These are phyloP conservation scores for Penicillium sp. DNA, from an alignment of 2,329 filamentous ascomycete species.

Conservation along the genomic window DNA sequence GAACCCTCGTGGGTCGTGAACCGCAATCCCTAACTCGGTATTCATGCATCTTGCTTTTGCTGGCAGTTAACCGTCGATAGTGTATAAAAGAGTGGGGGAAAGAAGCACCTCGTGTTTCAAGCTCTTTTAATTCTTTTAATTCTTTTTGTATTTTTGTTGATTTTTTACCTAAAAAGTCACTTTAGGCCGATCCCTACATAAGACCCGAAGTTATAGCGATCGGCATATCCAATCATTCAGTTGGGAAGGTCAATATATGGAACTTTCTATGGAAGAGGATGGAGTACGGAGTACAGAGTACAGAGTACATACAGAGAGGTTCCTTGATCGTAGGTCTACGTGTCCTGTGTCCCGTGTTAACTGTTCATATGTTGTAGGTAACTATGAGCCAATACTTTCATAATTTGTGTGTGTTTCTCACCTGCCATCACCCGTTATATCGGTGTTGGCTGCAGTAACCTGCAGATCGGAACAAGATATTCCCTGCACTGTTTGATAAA, in stretches of 20 bases:
- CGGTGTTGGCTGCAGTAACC: slow-evolving; percentile 9
- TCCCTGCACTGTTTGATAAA: slow-evolving; percentile 5
- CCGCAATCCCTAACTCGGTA: slow-evolving; percentile 17
- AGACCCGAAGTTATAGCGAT: slow-evolving; percentile 10
- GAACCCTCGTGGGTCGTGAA: slow-evolving; percentile 15
- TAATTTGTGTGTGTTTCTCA: background rate
- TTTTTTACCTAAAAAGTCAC: background rate
- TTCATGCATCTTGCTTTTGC: slow-evolving; percentile 6
- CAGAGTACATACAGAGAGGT: background rate
- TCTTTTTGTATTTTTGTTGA: background rate
- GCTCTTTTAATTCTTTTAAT: background rate
- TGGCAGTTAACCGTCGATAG: slow-evolving; percentile 13
- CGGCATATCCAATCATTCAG: slow-evolving; percentile 15
- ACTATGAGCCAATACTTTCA: background rate
- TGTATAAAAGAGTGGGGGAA: slow-evolving; percentile 6
- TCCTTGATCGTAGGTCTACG: background rate
- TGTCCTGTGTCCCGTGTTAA: background rate
- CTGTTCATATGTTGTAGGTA: too few species aligned
- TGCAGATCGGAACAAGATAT: slow-evolving; percentile 15
- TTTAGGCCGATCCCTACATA: slow-evolving; percentile 5
- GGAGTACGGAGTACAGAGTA: background rate
- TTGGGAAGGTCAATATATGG: slow-evolving; percentile 13
- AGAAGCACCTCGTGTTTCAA: slow-evolving; percentile 8
- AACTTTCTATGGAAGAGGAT: background rate
- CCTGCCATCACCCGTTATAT: slow-evolving; percentile 18